Evolutionary conservation across 192 early-diverging fungal species (phyloP).

Genomic region (Linnemannia exigua): DNA sequence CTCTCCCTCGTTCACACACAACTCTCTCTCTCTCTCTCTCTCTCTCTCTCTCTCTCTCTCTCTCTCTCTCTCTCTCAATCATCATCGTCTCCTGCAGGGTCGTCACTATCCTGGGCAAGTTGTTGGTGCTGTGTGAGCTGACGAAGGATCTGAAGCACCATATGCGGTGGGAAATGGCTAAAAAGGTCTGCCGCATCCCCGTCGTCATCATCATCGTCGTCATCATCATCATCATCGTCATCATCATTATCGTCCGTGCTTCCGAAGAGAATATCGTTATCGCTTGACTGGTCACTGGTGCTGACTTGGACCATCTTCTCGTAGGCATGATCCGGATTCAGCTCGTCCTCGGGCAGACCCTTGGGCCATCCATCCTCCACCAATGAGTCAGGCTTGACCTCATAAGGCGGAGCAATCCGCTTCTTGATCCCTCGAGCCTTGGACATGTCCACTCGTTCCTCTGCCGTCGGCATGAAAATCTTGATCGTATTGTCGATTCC

Average conservation of each 20-base stretch:
- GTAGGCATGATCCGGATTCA: slow-evolving; percentile 25
- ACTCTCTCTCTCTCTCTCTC: no score
- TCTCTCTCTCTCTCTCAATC: not conserved
- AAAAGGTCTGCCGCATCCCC: not conserved
- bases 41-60: no score
- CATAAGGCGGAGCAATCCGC: not conserved
- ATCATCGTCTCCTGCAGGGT: not conserved
- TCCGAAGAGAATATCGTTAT: not conserved
- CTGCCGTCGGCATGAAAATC: slow-evolving; percentile 69
- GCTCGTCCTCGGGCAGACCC: not conserved
- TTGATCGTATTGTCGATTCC: slow-evolving; percentile 85
- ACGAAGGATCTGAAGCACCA: slow-evolving; percentile 24
- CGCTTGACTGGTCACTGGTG: not conserved
- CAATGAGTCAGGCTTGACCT: slow-evolving; percentile 6
- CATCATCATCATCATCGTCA: slow-evolving; percentile 21
- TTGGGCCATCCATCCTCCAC: not conserved
- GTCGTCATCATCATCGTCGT: slow-evolving; percentile 15
- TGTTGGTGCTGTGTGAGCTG: slow-evolving; percentile 10
- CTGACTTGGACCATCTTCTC: not conserved
- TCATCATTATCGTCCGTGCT: not conserved
- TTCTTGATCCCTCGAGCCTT: slow-evolving; percentile 29
- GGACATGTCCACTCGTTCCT: slow-evolving; percentile 40
- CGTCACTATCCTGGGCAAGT: slow-evolving; percentile 3
- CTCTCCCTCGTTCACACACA: no score
- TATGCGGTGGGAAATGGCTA: slow-evolving; percentile 1